phyloP scores from a whole-genome alignment of 2,329 filamentous ascomycete genomes.

The Aspergillus neoniger region DNA sequence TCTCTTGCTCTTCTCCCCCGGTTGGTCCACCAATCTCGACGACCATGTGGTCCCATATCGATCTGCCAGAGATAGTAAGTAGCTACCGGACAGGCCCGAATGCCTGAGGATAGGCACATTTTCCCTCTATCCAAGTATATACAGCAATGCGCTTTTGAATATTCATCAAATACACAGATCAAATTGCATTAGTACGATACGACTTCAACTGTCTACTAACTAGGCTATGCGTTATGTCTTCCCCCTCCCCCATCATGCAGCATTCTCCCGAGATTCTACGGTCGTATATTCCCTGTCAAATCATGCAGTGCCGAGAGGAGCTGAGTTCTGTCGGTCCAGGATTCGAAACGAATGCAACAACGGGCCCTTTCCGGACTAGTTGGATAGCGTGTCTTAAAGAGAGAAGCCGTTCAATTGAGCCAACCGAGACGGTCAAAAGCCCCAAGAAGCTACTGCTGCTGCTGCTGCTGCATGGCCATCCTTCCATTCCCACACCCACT shows the following conservation, averaged over 20 bases:
- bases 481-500: not conserved
- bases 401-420: not conserved
- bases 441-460: too few species aligned
- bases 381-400: not conserved
- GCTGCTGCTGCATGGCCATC: slow-evolving; percentile 6
- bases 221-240: not conserved
- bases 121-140: not conserved
- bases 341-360: slow-evolving; percentile 4
- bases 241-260: not conserved
- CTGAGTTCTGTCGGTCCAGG: slow-evolving; percentile 6
- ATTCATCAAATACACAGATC: too few species aligned
- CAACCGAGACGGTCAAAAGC: slow-evolving; percentile 6
- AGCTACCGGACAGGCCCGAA: not conserved
- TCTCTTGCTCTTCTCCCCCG: not conserved
- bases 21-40: slow-evolving; percentile 13
- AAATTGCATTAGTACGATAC: too few species aligned
- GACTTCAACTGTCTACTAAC: too few species aligned
- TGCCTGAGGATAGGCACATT: not conserved
- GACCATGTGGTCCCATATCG: slow-evolving; percentile 18
- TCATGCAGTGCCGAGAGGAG: slow-evolving; percentile 6
- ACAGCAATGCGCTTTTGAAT: too few species aligned
- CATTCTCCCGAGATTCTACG: not conserved
- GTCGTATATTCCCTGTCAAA: not conserved
- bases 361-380: slow-evolving; percentile 9
- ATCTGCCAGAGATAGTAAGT: slow-evolving; percentile 2